Evolutionary conservation across 202 grass and related monocot genomes (phyloP), one percentile per base, ranked within the genome.

Genomic region (Bolboschoenoplectus hybrid): DNA sequence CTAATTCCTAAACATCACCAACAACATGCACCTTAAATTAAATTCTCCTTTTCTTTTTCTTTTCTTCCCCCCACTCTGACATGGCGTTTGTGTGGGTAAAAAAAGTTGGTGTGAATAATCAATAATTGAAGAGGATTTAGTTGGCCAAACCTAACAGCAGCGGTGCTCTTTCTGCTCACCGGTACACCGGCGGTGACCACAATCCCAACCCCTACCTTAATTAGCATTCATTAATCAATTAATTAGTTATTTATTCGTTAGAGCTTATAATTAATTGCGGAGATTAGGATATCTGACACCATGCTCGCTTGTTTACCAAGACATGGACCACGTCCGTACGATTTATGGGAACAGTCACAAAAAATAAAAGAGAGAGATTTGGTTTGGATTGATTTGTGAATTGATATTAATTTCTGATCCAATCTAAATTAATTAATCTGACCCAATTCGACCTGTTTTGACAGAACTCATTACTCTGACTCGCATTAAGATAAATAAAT

Each of bases 271-370:
- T 74, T 74, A 3, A 13, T 56, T 13, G 52, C 72, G 53, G 20
- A 13, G 19, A 36, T 35, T 75, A 34, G 7, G 26, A 51, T 38
- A 8, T 52, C 46, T 26, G 19, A 74, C 46, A 51, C 2, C 2
- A 34, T 74, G 67, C 70, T 50, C 14, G 43, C 16, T 19, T 19
- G 39, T 36, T 14, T 73, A 35, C 49, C 49, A 2, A 11, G 46
- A 76, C 26, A 76, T 53, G 73, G 73, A 76, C 73, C 73, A 76
- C 49, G 9, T 17, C 32, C 32, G 73, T 76, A 76, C 73, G 1
- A 5, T 67, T 3, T 39, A 4, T 34, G 10, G 1, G 1, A 43
- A 69, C 39, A 69, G 13, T 43, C 36, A 69, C 66, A 3, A 32
- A 73, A 73, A 73, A n/a, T n/a, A n/a, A n/a, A 73, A 10, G 4